Conservation (phyloP, 768 basidiomycete species). For the Boletus rufocinnamomeus region DNA sequence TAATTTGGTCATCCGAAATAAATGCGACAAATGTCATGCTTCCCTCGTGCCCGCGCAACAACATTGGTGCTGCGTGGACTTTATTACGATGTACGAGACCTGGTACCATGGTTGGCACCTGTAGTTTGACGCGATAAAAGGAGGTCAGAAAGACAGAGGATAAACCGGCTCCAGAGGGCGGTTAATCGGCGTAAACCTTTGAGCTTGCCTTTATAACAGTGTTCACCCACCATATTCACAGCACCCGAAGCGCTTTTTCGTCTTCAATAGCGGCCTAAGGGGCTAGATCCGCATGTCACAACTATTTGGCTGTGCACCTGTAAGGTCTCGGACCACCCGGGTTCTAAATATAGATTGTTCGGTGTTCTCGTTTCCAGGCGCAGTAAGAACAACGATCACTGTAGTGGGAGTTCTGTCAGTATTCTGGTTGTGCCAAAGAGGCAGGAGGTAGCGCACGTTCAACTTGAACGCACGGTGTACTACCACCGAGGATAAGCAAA, state of each 20-base stretch:
- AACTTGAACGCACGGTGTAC: not conserved
- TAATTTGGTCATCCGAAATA: slow-evolving; percentile 13
- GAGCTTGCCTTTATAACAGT: not conserved
- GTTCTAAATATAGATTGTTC: not conserved
- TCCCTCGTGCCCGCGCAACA: slow-evolving; percentile 18
- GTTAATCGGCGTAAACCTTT: not conserved
- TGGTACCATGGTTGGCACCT: not conserved
- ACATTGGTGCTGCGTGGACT: not conserved
- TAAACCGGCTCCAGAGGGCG: no score
- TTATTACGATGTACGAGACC: not conserved
- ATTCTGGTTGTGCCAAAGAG: not conserved
- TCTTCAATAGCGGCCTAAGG: not conserved
- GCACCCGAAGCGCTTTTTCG: not conserved
- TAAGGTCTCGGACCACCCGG: not conserved
- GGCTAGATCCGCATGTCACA: not conserved
- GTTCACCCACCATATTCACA: not conserved
- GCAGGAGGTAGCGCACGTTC: not conserved
- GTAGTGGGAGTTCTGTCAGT: not conserved
- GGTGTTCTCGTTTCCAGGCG: not conserved
- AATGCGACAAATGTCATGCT: slow-evolving; percentile 21
- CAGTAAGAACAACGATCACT: not conserved
- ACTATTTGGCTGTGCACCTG: not conserved
- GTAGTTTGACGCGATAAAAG: not conserved
- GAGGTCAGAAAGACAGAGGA: not conserved
- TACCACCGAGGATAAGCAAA: not conserved